phyloP scores from a whole-genome alignment of 2,329 filamentous ascomycete species.

The Neopestalotiopsis rosae region DNA sequence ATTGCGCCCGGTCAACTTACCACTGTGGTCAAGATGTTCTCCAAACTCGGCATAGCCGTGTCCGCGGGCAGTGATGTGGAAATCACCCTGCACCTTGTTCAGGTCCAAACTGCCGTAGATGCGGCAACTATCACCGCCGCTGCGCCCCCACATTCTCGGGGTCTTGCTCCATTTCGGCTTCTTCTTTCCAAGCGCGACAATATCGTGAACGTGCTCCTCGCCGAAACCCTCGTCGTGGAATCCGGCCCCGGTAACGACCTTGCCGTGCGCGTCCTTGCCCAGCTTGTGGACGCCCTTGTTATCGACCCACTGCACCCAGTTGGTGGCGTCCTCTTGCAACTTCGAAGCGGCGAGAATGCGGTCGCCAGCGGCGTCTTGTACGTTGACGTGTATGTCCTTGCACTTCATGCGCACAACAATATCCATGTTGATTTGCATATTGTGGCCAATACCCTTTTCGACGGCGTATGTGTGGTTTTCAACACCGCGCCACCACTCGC shows the following conservation, averaged over 20 bases:
- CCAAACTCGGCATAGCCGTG: constrained; percentile 91
- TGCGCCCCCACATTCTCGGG: constrained; percentile 62
- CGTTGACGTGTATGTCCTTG: constrained; percentile 89
- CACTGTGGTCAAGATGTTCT: constrained; percentile 78
- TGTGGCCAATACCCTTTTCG: constrained; percentile 86
- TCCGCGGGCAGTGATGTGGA: constrained; percentile 93
- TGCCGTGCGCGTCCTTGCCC: constrained; percentile 59
- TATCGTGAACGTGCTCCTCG: constrained; percentile 91
- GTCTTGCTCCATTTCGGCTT: constrained; percentile 77
- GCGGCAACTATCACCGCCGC: constrained; percentile 74
- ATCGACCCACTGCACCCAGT: constrained; percentile 83
- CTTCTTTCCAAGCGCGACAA: constrained; percentile 72
- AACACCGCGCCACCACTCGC: constrained; percentile 81
- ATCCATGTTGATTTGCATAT: constrained; percentile 94
- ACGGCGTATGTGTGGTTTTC: constrained; percentile 92
- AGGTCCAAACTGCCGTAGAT: constrained; percentile 89
- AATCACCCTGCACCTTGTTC: constrained; percentile 97
- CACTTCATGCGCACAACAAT: constrained; percentile 91
- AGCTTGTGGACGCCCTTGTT: constrained; percentile 68
- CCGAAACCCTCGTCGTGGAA: constrained; percentile 72
- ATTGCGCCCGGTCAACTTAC: constrained; percentile 55
- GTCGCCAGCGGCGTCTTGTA: constrained; percentile 94
- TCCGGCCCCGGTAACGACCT: constrained; percentile 61
- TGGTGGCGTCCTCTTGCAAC: constrained; percentile 77
- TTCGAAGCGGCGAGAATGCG: constrained; percentile 81